Conservation (phyloP, 192 early-diverging fungal genomes). For the Globomyces pollinis-pini region DNA sequence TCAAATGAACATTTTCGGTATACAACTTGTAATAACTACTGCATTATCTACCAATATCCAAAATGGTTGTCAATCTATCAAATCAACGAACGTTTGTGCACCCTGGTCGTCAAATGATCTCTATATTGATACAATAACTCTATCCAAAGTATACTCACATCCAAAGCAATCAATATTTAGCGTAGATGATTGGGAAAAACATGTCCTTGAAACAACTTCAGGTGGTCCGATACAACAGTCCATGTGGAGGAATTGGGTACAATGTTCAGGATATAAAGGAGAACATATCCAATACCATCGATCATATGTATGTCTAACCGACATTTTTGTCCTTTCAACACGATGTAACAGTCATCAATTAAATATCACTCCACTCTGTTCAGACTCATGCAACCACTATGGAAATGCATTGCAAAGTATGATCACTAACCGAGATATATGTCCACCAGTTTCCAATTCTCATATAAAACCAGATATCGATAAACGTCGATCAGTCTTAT, state of each 20-base stretch:
- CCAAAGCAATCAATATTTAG: too few species aligned
- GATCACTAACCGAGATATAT: conserved; percentile 18
- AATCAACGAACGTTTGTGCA: conserved; percentile 23
- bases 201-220: conserved; percentile 19
- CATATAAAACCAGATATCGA: too few species aligned
- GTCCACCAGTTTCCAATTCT: too few species aligned
- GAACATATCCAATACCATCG: conserved; percentile 38
- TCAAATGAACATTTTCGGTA: too few species aligned
- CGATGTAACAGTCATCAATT: conserved; percentile 25
- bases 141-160: conserved; percentile 30
- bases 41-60: too few species aligned
- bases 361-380: conserved; percentile 14
- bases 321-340: conserved; percentile 30
- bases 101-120: conserved; percentile 34
- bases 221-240: conserved; percentile 24
- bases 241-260: conserved; percentile 32
- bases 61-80: conserved; percentile 33
- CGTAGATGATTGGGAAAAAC: conserved; percentile 29
- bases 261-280: conserved; percentile 35
- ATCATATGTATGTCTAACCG: conserved; percentile 38
- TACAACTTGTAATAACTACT: too few species aligned
- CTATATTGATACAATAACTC: conserved; percentile 36
- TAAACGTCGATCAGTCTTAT: too few species aligned
- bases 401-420: conserved; percentile 22
- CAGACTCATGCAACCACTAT: conserved; percentile 26